A percentile compares a stretch with the other conserved stretches of the same genome.
Evolutionary conservation across 352 stramenopile species (phyloP).

Genomic region (Phytophthora lateralis): DNA sequence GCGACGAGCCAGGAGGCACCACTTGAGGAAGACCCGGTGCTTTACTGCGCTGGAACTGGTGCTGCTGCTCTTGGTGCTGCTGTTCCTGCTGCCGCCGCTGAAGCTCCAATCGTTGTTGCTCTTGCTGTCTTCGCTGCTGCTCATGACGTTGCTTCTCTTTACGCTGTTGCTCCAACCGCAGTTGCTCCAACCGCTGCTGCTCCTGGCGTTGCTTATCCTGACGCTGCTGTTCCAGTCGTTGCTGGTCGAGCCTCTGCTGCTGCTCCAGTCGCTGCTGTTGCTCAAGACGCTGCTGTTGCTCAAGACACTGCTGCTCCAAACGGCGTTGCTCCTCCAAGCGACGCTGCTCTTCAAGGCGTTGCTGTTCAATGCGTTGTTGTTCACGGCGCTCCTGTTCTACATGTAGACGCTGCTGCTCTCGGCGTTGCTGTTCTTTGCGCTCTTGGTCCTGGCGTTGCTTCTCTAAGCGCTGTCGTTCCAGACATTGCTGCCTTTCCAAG

Average conservation of each 20-base stretch:
- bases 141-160: slow-evolving; percentile 29
- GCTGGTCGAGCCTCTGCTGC: slow-evolving; percentile 3
- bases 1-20: slow-evolving; percentile 32
- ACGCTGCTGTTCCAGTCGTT: slow-evolving; percentile 19
- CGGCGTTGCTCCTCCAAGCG: slow-evolving; percentile 31
- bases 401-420: slow-evolving; percentile 36
- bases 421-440: slow-evolving; percentile 38
- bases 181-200: slow-evolving; percentile 24
- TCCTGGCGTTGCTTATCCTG: slow-evolving; percentile 32
- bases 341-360: slow-evolving; percentile 25
- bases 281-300: slow-evolving; percentile 33
- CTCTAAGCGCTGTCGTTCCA: slow-evolving; percentile 40
- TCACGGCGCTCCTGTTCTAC: slow-evolving; percentile 31
- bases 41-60: slow-evolving; percentile 43
- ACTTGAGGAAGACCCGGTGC: slow-evolving; percentile 42
- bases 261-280: slow-evolving; percentile 20
- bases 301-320: slow-evolving; percentile 31
- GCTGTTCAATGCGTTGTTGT: slow-evolving; percentile 38
- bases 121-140: slow-evolving; percentile 27
- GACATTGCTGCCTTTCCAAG: slow-evolving; percentile 18
- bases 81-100: slow-evolving; percentile 40
- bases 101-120: slow-evolving; percentile 32
- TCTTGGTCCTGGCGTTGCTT: slow-evolving; percentile 29
- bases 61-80: slow-evolving; percentile 42
- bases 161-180: slow-evolving; percentile 26